These are phyloP conservation scores for Hyaloscypha variabilis DNA, from an alignment of 495 filamentous ascomycete species.

Conservation along the genomic window DNA sequence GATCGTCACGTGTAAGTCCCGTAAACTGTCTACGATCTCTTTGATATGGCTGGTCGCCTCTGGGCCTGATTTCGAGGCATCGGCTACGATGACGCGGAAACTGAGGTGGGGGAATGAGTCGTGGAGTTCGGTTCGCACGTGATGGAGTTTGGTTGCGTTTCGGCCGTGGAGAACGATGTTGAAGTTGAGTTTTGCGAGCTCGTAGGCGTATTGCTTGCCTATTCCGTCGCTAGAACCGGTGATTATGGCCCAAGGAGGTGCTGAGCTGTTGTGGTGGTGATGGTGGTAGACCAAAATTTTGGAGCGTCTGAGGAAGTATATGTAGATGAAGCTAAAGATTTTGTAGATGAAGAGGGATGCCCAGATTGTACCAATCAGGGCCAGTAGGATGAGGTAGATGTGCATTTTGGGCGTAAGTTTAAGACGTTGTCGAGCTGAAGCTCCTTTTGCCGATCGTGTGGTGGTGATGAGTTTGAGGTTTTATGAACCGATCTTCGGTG, in stretches of 20 bases:
- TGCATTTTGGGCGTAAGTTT: no score
- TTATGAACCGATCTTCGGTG: no score
- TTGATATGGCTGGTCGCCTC: constrained; percentile 62
- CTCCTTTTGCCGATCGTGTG: no score
- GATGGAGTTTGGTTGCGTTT: constrained; percentile 80
- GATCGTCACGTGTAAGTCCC: constrained; percentile 77
- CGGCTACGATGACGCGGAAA: constrained; percentile 74
- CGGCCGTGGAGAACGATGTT: constrained; percentile 92
- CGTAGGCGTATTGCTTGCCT: constrained; percentile 88
- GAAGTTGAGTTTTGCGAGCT: constrained; percentile 84
- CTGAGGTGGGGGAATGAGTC: constrained; percentile 53
- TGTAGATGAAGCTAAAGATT: no score
- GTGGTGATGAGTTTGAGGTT: no score
- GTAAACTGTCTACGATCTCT: constrained; percentile 62
- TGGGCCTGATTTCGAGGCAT: constrained; percentile 75
- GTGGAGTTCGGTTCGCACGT: constrained; percentile 62
- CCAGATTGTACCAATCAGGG: no score
- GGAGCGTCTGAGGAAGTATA: no score
- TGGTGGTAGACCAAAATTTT: not conserved
- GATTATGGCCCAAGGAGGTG: constrained; percentile 75
- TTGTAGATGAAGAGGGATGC: no score
- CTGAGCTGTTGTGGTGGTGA: constrained; percentile 6
- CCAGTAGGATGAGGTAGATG: no score
- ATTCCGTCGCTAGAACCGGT: constrained; percentile 95
- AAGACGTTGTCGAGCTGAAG: no score